Base-by-base conservation (phyloP, 768 basidiomycete species). In the Tulasnella sp. region DNA sequence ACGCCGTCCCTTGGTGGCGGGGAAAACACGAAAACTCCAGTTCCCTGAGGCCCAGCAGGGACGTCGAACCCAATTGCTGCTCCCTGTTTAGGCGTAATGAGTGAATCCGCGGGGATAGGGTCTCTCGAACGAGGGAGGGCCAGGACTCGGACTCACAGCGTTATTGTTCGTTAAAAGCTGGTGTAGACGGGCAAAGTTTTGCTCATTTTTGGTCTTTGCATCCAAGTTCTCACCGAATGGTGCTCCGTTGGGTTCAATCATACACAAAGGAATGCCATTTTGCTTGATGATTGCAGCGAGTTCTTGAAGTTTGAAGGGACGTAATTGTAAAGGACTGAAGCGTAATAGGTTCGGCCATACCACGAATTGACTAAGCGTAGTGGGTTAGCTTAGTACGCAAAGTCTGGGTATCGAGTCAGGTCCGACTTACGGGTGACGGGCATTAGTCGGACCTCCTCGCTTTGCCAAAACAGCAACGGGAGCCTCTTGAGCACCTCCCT, bases 11-110 rank as follows among this genome's bases (percentile, higher is more conserved):
- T 74, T 9, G 56, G 24, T 27, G 44, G 40, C 24, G 71, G 71
- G 36, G 78, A 40, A 42, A 79, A 79, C 36, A 79, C 27, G 71
- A 79, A 74, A 36, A 79, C 38, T 31, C 78, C 78, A 21, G 78
- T 73, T 21, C 73, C 78, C 27, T 38, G 78, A 24, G 73, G 71
- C 1, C 71, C 71, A 16, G 78, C 71, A 31, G 78, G 71, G 16
- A 74, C 31, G 24, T 72, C 39, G 36, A 79, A 79, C 19, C 16
- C 18, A 18, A 74, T 74, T 19, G 71, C 71, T 16, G 73, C 73
- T 21, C 78, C 78, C 78, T 79, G 31, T 38, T 21, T 24, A 74
- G 36, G 62, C 3, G 27, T 27, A 6, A 31, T 3, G 18, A 34
- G 18, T 68, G 36, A 6, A 18, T 31, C 31, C 16, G 24, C 27